Evolutionary conservation across 192 early-diverging fungal genomes (phyloP), one percentile per base, ranked within the genome.

Genomic region (Rhizophagus prolifer): DNA sequence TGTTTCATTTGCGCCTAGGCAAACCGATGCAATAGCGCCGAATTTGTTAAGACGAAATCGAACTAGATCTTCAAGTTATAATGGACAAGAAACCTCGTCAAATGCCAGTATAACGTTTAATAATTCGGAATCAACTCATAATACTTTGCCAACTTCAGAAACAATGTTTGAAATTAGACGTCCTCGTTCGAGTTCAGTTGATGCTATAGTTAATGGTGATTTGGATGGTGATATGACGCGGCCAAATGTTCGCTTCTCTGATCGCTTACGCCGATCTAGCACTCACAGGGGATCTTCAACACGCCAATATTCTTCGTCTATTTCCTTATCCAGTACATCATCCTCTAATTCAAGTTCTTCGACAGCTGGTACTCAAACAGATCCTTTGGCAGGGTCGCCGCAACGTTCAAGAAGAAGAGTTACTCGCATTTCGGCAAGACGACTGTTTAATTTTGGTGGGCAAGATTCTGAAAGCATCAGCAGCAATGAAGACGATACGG

Each of bases 61-160:
- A 19, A 70, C 44, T 10, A 70, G 68, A 70, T 70, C 68, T 47
- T 70, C 68, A 31, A 70, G 68, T 26, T 70, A 70, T 70, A 70
- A 47, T 47, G 68, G 44, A 21, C 36, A 65, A 10, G 63, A 70
- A 21, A 21, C 38, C 4, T 34, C 36, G 44, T 10, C 41, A 7
- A 25, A 9, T 21, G 13, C 36, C 28, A 23, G 44, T 9, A 44
- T 25, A 70, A 23, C 12, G 16, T 25, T 30, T 31, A 65, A 6
- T 34, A 34, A 5, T 65, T 31, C 63, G 12, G 59, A 60, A 3
- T 21, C 19, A 23, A 65, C 2, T 70, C 68, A 23, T 25, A 19
- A 47, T 70, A 44, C 41, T 4, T n/a, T 46, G 8, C 10, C 68
- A 25, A 25, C 68, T 4, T 23, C 21, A 38, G 65, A 30, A 36